A percentile compares a stretch with the other conserved stretches of the same genome.
These are phyloP conservation scores for Escovopsis sp. DNA, from an alignment of 2,329 filamentous ascomycete genomes.

Conservation along the genomic window DNA sequence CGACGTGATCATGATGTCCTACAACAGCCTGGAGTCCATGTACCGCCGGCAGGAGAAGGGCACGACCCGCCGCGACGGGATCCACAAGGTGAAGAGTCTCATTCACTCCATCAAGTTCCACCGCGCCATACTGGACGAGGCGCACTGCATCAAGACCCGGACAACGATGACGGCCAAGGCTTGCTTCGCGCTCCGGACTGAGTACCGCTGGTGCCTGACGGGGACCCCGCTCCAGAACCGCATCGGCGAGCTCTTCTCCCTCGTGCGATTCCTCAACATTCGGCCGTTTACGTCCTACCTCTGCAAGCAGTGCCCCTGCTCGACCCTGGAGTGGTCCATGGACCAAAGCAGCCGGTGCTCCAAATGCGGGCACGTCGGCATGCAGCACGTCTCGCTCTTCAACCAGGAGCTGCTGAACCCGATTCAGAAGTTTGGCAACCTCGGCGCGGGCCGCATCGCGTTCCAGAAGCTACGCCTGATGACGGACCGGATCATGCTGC, in stretches of 20 bases:
- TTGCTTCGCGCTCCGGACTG: slow-evolving; percentile 77
- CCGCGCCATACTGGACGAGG: slow-evolving; percentile 85
- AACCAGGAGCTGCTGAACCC: slow-evolving; percentile 92
- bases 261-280: slow-evolving; percentile 81
- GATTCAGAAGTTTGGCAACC: slow-evolving; percentile 46
- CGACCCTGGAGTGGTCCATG: slow-evolving; percentile 70
- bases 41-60: slow-evolving; percentile 88
- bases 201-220: slow-evolving; percentile 89
- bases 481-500: slow-evolving; percentile 88
- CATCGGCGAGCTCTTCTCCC: slow-evolving; percentile 92
- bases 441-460: slow-evolving; percentile 48
- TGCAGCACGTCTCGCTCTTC: slow-evolving; percentile 47
- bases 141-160: slow-evolving; percentile 84
- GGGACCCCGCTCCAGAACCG: slow-evolving; percentile 94
- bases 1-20: slow-evolving; percentile 95
- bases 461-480: slow-evolving; percentile 74
- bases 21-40: slow-evolving; percentile 80
- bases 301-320: slow-evolving; percentile 74
- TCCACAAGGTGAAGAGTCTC: slow-evolving; percentile 63
- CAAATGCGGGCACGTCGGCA: slow-evolving; percentile 35
- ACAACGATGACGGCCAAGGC: slow-evolving; percentile 87
- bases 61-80: slow-evolving; percentile 62
- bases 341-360: slow-evolving; percentile 56
- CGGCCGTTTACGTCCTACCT: slow-evolving; percentile 85
- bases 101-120: slow-evolving; percentile 83